Base-by-base conservation (phyloP, 2,329 filamentous ascomycete species). In the Colletotrichum coccodes region DNA sequence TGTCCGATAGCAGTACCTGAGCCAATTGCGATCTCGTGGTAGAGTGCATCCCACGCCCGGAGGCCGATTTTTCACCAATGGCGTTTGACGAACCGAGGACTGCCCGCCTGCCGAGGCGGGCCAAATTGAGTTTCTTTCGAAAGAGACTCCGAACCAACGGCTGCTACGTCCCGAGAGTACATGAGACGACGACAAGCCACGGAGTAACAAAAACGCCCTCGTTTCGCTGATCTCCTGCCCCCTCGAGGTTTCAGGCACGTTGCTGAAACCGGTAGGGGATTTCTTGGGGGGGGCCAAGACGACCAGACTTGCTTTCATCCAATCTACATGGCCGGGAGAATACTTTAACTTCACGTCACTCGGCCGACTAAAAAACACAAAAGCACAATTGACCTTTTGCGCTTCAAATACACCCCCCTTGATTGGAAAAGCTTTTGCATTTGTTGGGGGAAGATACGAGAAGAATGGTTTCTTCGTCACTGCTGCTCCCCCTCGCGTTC, bases 261-360 rank as follows among this genome's bases (percentile, higher is more conserved):
- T 53, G 49, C 60, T 68, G 68, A 70, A 70, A 70, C 68, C 8
- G 36, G 60, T 53, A 53, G 61, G 61, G 64, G 49, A 23, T 36
- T 30, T 34, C 11, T 34, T 54, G 50, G 53, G 34, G 34, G 57
- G 30, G 47, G 12, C 57, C 46, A 62, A 62, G 63, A 49, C 42
- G 7, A 30, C 21, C 57, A 62, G 11, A 44, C 52, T 38, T 64
- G 50, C 44, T 38, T 64, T 57, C 44, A 21, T 64, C 59, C 59
- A 50, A 63, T 57, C 21, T 36, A 23, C 38, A 14, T 11, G 12
- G 21, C 34, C 1, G 6, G 32, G 28, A 21, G 21, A 21, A 30
- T 46, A 56, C 28, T 62, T 40, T 40, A 60, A 60, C 23, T 47
- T 23, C 40, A 59, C 30, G 44, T 60, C 44, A 50, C n/a, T 54